phyloP scores from a whole-genome alignment of 768 basidiomycete genomes.

The Suillus ampliporus region DNA sequence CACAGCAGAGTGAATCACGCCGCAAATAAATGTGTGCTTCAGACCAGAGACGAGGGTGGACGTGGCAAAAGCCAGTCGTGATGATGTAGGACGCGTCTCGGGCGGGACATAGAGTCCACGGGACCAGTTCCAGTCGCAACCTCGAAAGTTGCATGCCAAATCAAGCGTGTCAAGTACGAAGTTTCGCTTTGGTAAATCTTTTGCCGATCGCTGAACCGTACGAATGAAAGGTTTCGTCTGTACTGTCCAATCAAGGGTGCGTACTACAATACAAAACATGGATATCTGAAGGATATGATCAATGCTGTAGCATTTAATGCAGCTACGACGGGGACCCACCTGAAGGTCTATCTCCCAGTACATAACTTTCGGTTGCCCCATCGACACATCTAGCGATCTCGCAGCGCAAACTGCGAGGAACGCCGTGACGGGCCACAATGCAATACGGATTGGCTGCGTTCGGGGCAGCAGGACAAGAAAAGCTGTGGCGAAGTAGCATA shows the following conservation, averaged over 20 bases:
- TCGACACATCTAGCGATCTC: constrained; percentile 14
- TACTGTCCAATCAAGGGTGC: constrained; percentile 26
- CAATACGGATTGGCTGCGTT: constrained; percentile 50
- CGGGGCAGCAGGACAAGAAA: constrained; percentile 52
- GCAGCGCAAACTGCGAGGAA: constrained; percentile 48
- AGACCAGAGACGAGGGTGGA: constrained; percentile 41
- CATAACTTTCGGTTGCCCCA: neutral
- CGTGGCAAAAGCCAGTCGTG: constrained; percentile 43
- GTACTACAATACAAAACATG: constrained; percentile 16
- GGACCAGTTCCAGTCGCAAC: constrained; percentile 68
- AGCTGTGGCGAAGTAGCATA: constrained; percentile 55
- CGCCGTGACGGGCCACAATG: constrained; percentile 51
- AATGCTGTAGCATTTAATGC: neutral
- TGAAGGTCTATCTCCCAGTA: constrained; percentile 16
- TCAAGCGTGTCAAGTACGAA: constrained; percentile 49
- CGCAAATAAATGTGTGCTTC: constrained; percentile 45
- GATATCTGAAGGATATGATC: constrained; percentile 12
- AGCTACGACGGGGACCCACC: constrained; percentile 11
- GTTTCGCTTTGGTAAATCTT: neutral
- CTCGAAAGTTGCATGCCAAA: constrained; percentile 56
- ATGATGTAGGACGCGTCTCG: constrained; percentile 47
- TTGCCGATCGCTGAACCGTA: constrained; percentile 4
- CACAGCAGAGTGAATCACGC: constrained; percentile 50
- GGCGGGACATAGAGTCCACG: constrained; percentile 30
- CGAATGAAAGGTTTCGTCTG: constrained; percentile 21